A percentile compares a stretch with the other conserved stretches of the same genome.
Evolutionary conservation across 148 eudicot genomes (phyloP).

Genomic region (Dysphania ambrosioides): DNA sequence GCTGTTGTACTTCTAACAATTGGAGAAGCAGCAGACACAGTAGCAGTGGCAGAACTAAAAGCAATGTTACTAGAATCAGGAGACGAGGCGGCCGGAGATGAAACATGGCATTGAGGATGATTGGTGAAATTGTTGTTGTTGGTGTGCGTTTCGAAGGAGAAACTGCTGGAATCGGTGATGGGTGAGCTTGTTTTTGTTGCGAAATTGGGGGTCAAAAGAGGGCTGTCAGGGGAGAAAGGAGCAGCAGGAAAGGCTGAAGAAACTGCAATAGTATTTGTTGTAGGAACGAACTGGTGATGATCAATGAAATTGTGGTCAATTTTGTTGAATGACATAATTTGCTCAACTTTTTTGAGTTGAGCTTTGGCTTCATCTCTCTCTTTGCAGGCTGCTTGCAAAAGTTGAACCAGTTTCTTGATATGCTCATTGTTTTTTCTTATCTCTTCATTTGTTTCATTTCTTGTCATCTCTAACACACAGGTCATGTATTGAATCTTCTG

Average conservation of each 20-base stretch:
- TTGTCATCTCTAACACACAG: constrained; percentile 48
- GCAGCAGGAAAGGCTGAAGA: not conserved
- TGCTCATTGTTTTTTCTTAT: constrained; percentile 36
- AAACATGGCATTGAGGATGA: constrained; percentile 15
- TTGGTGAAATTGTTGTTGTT: constrained; percentile 6
- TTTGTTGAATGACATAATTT: constrained; percentile 21
- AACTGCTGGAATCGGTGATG: constrained; percentile 56
- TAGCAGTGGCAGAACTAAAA: not conserved
- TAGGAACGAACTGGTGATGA: constrained; percentile 2
- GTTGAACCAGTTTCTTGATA: constrained; percentile 35
- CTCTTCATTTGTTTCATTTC: constrained; percentile 39
- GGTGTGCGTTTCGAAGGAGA: constrained; percentile 32
- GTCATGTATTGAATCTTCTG: constrained; percentile 51
- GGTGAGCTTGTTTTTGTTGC: constrained; percentile 36
- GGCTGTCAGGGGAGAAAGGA: constrained; percentile 31
- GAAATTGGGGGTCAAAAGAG: constrained; percentile 22
- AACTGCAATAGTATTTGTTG: no score
- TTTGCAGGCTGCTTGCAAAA: constrained; percentile 35
- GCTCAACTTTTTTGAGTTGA: constrained; percentile 44
- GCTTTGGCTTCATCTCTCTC: constrained; percentile 75
- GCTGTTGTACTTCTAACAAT: no score
- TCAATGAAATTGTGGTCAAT: not conserved
- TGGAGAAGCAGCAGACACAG: not conserved
- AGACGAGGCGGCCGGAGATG: constrained; percentile 39
- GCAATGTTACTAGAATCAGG: constrained; percentile 17